phyloP scores from a whole-genome alignment of 345 rosid genomes.

The Acer campestre region DNA sequence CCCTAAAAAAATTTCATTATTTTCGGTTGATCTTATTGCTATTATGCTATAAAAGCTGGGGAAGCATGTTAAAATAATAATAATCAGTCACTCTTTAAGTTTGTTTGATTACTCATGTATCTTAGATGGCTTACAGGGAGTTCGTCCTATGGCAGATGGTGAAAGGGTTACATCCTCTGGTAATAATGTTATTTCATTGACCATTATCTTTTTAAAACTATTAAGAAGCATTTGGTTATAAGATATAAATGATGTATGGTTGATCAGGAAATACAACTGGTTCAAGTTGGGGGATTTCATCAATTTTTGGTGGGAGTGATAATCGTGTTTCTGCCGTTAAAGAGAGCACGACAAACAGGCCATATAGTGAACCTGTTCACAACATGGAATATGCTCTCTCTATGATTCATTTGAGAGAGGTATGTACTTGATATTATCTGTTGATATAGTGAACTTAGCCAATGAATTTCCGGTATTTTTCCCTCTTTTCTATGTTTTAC shows the following conservation, averaged over 20 bases:
- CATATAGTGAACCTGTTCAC: conserved; percentile 55
- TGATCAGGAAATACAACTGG: conserved; percentile 50
- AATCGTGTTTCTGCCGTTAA: conserved; percentile 55
- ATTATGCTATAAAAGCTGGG: neutral
- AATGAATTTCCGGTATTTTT: neutral
- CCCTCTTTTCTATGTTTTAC: neutral
- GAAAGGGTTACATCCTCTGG: conserved; percentile 75
- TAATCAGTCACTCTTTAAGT: neutral
- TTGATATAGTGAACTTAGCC: neutral
- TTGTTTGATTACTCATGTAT: conserved; percentile 7
- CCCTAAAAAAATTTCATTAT: neutral
- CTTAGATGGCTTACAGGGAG: conserved; percentile 45
- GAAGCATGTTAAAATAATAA: conserved; percentile 13
- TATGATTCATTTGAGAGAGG: conserved; percentile 88
- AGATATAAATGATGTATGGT: conserved; percentile 2
- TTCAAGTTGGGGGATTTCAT: conserved; percentile 90
- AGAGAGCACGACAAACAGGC: conserved; percentile 54
- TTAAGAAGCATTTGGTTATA: neutral
- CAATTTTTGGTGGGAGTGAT: conserved; percentile 84
- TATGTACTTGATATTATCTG: conserved; percentile 28
- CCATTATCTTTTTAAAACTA: neutral
- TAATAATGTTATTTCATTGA: conserved; percentile 30
- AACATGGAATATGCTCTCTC: conserved; percentile 60
- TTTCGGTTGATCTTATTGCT: conserved; percentile 10
- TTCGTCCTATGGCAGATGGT: conserved; percentile 52